Evolutionary conservation across 148 eudicot genomes (phyloP).

Genomic region (Rheum nobile): DNA sequence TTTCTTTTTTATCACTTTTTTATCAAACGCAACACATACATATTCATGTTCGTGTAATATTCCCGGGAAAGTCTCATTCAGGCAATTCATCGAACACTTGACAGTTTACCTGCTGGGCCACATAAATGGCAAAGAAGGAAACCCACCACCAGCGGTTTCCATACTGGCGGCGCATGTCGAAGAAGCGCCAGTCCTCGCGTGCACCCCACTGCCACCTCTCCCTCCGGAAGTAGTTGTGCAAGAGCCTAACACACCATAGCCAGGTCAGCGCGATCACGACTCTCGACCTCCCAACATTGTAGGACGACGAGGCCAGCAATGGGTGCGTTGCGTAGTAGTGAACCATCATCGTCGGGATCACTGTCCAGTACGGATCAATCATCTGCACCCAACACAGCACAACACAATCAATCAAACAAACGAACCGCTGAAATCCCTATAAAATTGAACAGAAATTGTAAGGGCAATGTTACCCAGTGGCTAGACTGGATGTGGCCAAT

Average conservation of each 20-base stretch:
- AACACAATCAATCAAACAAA: background rate
- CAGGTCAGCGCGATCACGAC: constrained; percentile 49
- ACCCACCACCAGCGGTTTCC: constrained; percentile 87
- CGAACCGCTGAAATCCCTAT: background rate
- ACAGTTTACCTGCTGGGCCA: constrained; percentile 61
- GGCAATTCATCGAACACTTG: background rate
- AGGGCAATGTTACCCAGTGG: constrained; percentile 54
- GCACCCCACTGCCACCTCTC: constrained; percentile 94
- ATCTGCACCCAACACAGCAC: constrained; percentile 32
- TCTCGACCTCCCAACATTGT: constrained; percentile 50
- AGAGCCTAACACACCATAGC: constrained; percentile 71
- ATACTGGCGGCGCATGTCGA: constrained; percentile 52
- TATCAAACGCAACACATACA: background rate
- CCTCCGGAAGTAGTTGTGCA: constrained; percentile 82
- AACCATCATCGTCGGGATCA: constrained; percentile 56
- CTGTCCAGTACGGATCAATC: constrained; percentile 93
- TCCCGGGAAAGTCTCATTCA: background rate
- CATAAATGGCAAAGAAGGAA: constrained; percentile 72
- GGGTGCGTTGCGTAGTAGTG: constrained; percentile 74
- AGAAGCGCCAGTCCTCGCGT: constrained; percentile 91
- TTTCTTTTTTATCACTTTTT: too few relatives aligned
- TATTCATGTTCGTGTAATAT: background rate
- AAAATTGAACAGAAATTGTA: background rate
- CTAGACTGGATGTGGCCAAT: constrained; percentile 65
- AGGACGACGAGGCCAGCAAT: constrained; percentile 26